Conservation (phyloP, 192 early-diverging fungal genomes). For the Entomortierella lignicola region DNA sequence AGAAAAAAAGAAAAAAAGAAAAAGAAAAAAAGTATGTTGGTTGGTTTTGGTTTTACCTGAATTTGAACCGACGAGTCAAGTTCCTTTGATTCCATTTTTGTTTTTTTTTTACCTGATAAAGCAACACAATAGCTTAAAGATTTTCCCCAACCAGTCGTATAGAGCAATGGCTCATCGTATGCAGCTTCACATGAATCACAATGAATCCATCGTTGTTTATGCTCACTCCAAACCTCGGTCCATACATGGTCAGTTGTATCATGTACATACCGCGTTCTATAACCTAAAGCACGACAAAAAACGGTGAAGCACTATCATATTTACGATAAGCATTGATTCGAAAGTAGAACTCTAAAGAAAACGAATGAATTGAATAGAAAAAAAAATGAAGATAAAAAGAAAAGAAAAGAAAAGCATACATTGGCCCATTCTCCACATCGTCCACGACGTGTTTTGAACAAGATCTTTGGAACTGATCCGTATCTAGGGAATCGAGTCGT, state of each 20-base stretch:
- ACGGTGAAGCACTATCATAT: conserved; percentile 66
- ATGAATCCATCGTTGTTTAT: conserved; percentile 64
- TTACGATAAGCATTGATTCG: too few relatives aligned
- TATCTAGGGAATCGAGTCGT: conserved; percentile 65
- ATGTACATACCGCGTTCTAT: conserved; percentile 59
- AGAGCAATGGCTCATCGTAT: conserved; percentile 66
- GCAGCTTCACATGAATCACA: conserved; percentile 69
- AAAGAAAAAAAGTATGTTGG: neutral
- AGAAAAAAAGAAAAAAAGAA: too few relatives aligned
- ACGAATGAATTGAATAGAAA: neutral
- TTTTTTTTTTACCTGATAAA: conserved; percentile 58
- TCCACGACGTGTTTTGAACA: conserved; percentile 58
- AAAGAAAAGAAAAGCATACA: conserved; percentile 24
- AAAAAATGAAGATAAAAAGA: neutral
- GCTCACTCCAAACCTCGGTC: conserved; percentile 65
- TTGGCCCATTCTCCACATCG: conserved; percentile 72
- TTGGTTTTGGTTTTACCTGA: neutral
- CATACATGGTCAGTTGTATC: conserved; percentile 68
- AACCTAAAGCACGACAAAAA: conserved; percentile 61
- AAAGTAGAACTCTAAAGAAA: too few relatives aligned
- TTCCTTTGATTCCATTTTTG: too few relatives aligned
- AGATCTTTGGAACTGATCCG: conserved; percentile 55
- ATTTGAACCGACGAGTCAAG: too few relatives aligned
- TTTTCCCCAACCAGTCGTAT: conserved; percentile 66
- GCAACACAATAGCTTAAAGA: conserved; percentile 59